phyloP scores from a whole-genome alignment of 257 asterid species.

The Knoxia roxburghii region DNA sequence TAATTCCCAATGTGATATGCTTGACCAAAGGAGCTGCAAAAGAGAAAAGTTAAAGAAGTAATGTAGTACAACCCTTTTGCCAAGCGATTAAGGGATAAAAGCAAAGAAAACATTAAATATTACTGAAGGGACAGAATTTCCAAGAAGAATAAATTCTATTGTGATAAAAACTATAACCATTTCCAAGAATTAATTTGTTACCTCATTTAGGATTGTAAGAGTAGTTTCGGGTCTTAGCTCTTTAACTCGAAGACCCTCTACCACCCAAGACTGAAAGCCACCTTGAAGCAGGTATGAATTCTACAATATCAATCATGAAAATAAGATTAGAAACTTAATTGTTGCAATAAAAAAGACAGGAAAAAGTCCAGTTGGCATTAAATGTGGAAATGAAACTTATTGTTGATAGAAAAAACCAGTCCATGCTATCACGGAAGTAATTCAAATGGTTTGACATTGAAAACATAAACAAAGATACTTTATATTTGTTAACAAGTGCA shows the following conservation, averaged over 20 bases:
- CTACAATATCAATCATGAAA: slow-evolving; percentile 29
- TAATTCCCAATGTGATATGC: background rate
- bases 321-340: background rate
- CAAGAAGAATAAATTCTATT: background rate
- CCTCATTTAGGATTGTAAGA: slow-evolving; percentile 78
- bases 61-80: background rate
- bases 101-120: background rate
- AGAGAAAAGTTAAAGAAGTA: background rate
- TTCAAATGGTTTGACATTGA: background rate
- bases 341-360: background rate
- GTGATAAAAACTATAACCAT: background rate
- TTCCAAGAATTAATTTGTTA: slow-evolving; percentile 3
- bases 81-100: background rate
- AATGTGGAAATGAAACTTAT: background rate
- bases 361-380: background rate
- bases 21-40: background rate
- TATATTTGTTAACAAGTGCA: background rate
- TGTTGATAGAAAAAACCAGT: background rate
- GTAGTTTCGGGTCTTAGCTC: slow-evolving; percentile 80
- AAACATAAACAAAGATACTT: background rate
- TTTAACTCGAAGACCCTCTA: slow-evolving; percentile 65
- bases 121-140: background rate
- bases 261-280: slow-evolving; percentile 83
- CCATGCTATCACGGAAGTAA: background rate
- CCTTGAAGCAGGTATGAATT: slow-evolving; percentile 71